Base-by-base conservation (phyloP, 352 stramenopile genomes). In the Phytophthora constricta region DNA sequence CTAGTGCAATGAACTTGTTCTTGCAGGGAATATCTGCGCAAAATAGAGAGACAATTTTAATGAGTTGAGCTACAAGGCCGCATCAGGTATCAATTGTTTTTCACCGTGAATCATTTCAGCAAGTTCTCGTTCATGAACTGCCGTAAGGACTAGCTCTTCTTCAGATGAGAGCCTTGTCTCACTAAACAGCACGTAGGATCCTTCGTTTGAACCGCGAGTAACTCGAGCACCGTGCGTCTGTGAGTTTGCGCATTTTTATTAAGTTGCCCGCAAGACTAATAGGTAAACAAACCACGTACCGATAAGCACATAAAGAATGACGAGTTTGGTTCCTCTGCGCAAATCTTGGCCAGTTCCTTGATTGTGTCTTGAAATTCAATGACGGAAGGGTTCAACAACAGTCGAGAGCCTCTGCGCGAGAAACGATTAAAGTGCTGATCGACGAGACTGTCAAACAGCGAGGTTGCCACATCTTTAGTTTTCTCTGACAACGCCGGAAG, bases 281-380 rank as follows among this genome's bases (percentile, higher is more conserved):
- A 42, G 10, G 34, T 42, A 11, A 14, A 28, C 3, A 19, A 8
- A 50, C 5, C 19, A 63, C 77, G 42, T 77, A 92, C 83, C 51
- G 79, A 78, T 4, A 94, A 45, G 25, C 71, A 87, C 55, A 93
- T 62, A 62, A 92, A 89, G 60, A 92, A 88, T 2, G 82, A 74
- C 3, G 80, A 79, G 19, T 91, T 61, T 13, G 42, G 50, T 41
- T 72, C 70, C 43, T 70, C 60, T 0, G 68, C 54, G 14, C 71
- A 80, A 31, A 90, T 66, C 13, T 53, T 43, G 14, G 74, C 67
- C 1, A 95, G 49, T 17, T 95, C 87, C 43, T 80, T 80, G 77
- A 91, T 86, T 9, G 80, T 83, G 45, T 90, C 80, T 62, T 92
- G 83, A 26, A 95, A 93, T 39, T 95, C 83, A 59, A 95, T 88